phyloP scores from a whole-genome alignment of 192 early-diverging fungal species.

The Podochytrium sp. region DNA sequence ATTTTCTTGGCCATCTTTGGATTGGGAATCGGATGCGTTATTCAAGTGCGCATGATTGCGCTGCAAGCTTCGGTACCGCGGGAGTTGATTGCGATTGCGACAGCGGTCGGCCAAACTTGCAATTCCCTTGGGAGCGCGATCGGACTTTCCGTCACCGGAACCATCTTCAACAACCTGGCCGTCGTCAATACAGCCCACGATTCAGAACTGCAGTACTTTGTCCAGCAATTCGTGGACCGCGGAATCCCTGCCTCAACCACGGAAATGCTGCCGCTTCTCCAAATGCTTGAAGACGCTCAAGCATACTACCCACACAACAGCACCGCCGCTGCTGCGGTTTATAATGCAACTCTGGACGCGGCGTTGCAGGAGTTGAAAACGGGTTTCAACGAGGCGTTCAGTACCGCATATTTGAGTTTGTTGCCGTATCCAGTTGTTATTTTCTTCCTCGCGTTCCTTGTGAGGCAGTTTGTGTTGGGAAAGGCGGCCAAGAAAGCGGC shows the following conservation, averaged over 20 bases:
- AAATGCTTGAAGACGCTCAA: background rate
- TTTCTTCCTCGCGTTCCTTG: slow-evolving; percentile 37
- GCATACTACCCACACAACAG: background rate
- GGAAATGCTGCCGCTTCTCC: slow-evolving; percentile 12
- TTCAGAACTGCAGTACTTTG: slow-evolving; percentile 16
- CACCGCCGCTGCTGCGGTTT: background rate
- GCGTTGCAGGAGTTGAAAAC: slow-evolving; percentile 13
- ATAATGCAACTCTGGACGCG: slow-evolving; percentile 8
- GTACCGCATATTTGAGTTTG: slow-evolving; percentile 21
- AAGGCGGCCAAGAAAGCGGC: too few species aligned
- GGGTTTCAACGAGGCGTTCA: slow-evolving; percentile 35
- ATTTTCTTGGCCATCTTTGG: slow-evolving; percentile 72
- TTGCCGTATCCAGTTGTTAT: slow-evolving; percentile 45
- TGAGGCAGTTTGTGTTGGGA: slow-evolving; percentile 39
- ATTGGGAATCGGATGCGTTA: slow-evolving; percentile 71
- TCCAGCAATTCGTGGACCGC: slow-evolving; percentile 1
- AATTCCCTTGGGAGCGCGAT: slow-evolving; percentile 65
- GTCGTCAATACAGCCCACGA: slow-evolving; percentile 45
- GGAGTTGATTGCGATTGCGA: slow-evolving; percentile 18
- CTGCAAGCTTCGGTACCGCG: slow-evolving; percentile 24
- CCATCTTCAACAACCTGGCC: slow-evolving; percentile 66
- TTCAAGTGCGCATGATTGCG: slow-evolving; percentile 76
- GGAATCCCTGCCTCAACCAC: background rate
- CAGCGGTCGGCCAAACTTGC: slow-evolving; percentile 51
- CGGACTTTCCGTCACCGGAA: slow-evolving; percentile 70